These are phyloP conservation scores for Trichoderma lentiforme DNA, from an alignment of 2,329 filamentous ascomycete species.

Conservation along the genomic window DNA sequence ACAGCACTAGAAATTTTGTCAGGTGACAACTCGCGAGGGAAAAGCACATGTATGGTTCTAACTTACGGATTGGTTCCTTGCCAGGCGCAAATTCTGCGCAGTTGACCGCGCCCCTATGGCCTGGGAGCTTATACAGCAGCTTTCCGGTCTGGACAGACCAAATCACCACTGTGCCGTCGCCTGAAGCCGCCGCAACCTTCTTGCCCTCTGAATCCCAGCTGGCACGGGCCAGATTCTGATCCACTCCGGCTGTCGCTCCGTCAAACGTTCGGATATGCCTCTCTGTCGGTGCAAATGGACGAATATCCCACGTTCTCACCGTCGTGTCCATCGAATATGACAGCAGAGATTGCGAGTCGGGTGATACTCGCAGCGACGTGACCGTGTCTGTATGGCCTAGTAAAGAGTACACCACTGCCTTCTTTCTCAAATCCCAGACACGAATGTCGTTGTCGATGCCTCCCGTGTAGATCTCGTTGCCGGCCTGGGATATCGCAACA, in stretches of 20 bases:
- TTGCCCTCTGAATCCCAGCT: slow-evolving; percentile 88
- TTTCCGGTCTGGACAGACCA: slow-evolving; percentile 91
- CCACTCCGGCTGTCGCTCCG: slow-evolving; percentile 80
- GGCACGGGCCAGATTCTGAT: slow-evolving; percentile 86
- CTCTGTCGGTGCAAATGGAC: slow-evolving; percentile 88
- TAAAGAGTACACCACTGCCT: slow-evolving; percentile 82
- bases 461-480: slow-evolving; percentile 91
- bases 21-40: slow-evolving; percentile 27
- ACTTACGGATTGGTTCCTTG: slow-evolving; percentile 83
- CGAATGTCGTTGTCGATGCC: slow-evolving; percentile 97
- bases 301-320: slow-evolving; percentile 91
- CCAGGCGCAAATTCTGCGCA: slow-evolving; percentile 86
- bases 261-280: slow-evolving; percentile 85
- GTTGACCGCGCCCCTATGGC: slow-evolving; percentile 93
- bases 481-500: slow-evolving; percentile 85
- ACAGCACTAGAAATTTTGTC: slow-evolving; percentile 63
- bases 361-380: slow-evolving; percentile 85
- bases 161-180: slow-evolving; percentile 84
- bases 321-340: slow-evolving; percentile 95
- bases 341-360: slow-evolving; percentile 83
- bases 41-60: neutral
- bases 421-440: slow-evolving; percentile 94
- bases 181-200: slow-evolving; percentile 83
- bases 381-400: slow-evolving; percentile 88
- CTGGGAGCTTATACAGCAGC: slow-evolving; percentile 88